A percentile compares a stretch with the other conserved stretches of the same genome.
These are phyloP conservation scores for Pleurotus salmoneostramineus DNA, from an alignment of 768 basidiomycete genomes.

Conservation along the genomic window DNA sequence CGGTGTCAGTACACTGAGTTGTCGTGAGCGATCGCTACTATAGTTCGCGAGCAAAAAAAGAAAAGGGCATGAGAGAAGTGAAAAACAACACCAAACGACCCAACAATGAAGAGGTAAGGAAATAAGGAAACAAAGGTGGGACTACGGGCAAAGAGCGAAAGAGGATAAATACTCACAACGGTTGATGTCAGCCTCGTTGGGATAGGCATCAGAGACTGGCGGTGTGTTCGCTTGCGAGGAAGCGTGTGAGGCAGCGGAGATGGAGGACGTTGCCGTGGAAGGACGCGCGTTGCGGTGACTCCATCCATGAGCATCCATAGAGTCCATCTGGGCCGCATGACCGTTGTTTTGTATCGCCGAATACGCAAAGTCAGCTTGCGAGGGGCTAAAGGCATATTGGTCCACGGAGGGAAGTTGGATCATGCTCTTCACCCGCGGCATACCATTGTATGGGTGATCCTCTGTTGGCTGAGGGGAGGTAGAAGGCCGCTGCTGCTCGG, in stretches of 20 bases:
- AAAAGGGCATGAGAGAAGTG: conserved; percentile 5
- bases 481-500: conserved; percentile 61
- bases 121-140: conserved; percentile 10
- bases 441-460: conserved; percentile 39
- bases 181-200: conserved; percentile 68
- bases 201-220: conserved; percentile 65
- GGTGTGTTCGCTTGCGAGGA: conserved; percentile 82
- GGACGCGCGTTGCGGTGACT: conserved; percentile 56
- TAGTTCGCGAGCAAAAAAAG: conserved; percentile 1
- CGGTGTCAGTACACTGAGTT: conserved; percentile 40
- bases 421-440: conserved; percentile 82
- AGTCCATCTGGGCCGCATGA: conserved; percentile 36
- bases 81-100: not conserved
- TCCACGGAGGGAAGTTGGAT: conserved; percentile 75
- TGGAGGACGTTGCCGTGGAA: conserved; percentile 73
- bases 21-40: conserved; percentile 26
- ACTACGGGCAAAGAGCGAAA: conserved; percentile 10
- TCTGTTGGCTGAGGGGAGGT: conserved; percentile 69
- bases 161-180: conserved; percentile 61
- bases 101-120: conserved; percentile 10
- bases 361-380: conserved; percentile 80
- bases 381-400: conserved; percentile 59
- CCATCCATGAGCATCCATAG: conserved; percentile 47
- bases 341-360: conserved; percentile 54
- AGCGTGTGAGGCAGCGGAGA: conserved; percentile 72